phyloP scores from a whole-genome alignment of 352 stramenopile species.

The Phytophthora palmivora region DNA sequence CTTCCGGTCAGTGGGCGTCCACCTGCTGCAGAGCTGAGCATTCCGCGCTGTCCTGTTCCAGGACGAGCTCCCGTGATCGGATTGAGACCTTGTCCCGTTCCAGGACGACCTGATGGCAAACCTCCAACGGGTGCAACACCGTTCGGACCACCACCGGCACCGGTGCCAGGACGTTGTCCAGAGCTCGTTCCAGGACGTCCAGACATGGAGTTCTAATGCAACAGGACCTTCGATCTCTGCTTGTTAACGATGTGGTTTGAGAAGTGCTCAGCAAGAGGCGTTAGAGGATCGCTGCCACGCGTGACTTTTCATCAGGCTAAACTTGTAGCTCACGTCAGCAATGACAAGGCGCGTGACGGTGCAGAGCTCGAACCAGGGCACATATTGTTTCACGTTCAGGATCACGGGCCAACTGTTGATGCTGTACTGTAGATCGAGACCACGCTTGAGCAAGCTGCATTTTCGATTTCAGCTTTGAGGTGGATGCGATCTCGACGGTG shows the following conservation, averaged over 20 bases:
- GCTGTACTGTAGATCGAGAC: constrained; percentile 9
- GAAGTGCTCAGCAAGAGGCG: constrained; percentile 12
- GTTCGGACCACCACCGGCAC: constrained; percentile 40
- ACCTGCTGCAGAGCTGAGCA: constrained; percentile 55
- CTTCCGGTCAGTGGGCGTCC: constrained; percentile 62
- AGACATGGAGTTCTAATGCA: constrained; percentile 19
- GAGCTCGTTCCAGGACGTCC: constrained; percentile 57
- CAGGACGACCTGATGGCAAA: constrained; percentile 45
- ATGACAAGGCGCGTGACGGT: constrained; percentile 21
- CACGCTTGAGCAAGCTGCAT: constrained; percentile 18
- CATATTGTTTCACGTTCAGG: constrained; percentile 10
- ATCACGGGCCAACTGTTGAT: background rate
- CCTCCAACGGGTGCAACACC: constrained; percentile 22
- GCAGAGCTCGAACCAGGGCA: constrained; percentile 17
- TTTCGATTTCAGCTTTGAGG: constrained; percentile 27
- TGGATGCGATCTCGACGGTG: background rate
- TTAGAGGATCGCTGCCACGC: background rate
- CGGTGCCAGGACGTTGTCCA: constrained; percentile 64
- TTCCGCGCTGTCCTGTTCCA: constrained; percentile 59
- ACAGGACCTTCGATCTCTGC: constrained; percentile 17
- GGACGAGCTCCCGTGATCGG: constrained; percentile 60
- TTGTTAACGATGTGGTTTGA: background rate
- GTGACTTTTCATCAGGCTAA: constrained; percentile 21
- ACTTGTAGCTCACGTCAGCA: constrained; percentile 12
- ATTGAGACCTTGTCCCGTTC: constrained; percentile 68